phyloP scores from a whole-genome alignment of 2,329 filamentous ascomycete genomes.

The Arthroderma sp. region DNA sequence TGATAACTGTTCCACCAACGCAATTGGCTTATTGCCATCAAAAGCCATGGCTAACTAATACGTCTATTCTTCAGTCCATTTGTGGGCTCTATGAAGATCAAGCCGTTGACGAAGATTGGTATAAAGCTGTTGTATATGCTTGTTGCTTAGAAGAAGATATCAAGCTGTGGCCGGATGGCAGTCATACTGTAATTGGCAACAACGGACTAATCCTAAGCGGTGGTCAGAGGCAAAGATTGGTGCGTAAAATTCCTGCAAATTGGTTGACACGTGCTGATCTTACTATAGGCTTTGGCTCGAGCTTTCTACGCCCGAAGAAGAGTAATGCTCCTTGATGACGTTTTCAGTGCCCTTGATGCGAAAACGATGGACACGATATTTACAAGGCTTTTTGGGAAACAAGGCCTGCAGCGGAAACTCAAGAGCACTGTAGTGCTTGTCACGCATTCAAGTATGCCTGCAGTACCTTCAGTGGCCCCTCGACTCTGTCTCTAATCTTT shows the following conservation, averaged over 20 bases:
- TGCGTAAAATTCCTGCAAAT: neutral
- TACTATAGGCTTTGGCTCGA: slow-evolving; percentile 30
- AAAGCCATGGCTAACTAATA: slow-evolving; percentile 2
- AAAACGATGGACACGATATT: slow-evolving; percentile 36
- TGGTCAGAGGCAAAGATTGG: slow-evolving; percentile 21
- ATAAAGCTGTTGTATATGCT: slow-evolving; percentile 17
- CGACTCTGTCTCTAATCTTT: neutral
- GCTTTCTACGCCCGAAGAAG: slow-evolving; percentile 34
- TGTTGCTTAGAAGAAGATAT: slow-evolving; percentile 17
- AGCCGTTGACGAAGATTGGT: slow-evolving; percentile 13
- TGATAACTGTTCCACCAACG: neutral
- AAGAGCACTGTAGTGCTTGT: slow-evolving; percentile 34
- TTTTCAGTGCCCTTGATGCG: slow-evolving; percentile 37
- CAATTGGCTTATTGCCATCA: slow-evolving; percentile 1
- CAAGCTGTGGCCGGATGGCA: slow-evolving; percentile 14
- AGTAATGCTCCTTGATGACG: slow-evolving; percentile 38
- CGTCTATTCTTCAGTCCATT: neutral
- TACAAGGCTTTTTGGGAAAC: slow-evolving; percentile 29
- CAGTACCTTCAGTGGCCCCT: neutral
- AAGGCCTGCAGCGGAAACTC: slow-evolving; percentile 31
- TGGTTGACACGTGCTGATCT: neutral
- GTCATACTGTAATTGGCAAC: slow-evolving; percentile 18
- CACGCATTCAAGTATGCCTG: slow-evolving; percentile 25
- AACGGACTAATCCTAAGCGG: slow-evolving; percentile 16
- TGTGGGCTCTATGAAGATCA: neutral